Base-by-base conservation (phyloP, 2,329 filamentous ascomycete genomes). In the Aurifilum marmelostoma region DNA sequence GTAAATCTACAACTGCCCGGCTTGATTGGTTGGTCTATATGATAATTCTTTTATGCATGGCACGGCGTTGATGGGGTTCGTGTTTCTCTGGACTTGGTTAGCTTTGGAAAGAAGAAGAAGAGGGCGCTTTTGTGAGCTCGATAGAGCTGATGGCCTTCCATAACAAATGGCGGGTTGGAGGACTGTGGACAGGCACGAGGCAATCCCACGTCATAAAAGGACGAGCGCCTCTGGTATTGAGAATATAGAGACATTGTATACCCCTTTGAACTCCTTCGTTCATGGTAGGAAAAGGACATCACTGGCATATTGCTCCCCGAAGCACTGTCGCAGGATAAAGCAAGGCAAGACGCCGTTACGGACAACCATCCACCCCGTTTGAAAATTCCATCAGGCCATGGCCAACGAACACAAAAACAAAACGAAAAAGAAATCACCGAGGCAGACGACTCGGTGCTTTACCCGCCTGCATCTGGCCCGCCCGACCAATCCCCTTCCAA, bases 401-500 rank as follows among this genome's bases (percentile, higher is more conserved):
- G 21, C 7, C 21, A 16, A 47, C 43, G 6, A 34, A n/a, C n/a
- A 21, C 14, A 47, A n/a, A 18, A 47, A 47, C 21, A 47, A n/a
- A 18, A 47, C 6, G 2, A n/a, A n/a, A 8, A n/a, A n/a, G n/a
- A 21, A n/a, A 1, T 47, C 52, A 64, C 34, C 54, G 34, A 27
- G 39, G 41, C 63, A 65, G 21, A 27, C 41, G 41, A n/a, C 52
- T 32, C 56, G 60, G 68, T 69, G 2, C 37, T 69, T 12, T 52
- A 65, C n/a, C 16, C 29, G 6, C 63, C 70, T n/a, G 56, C 58
- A 9, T 68, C 70, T 1, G 66, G 69, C 29, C 43, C 66, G 43
- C 43, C 54, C 39, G 39, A 56, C 73, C 75, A 14, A 72, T 74
- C 21, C 70, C 71, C 64, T 69, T 74, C 39, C 69, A 71, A 7